Base-by-base conservation (phyloP, 768 basidiomycete genomes). In the Suillus occidentalis region DNA sequence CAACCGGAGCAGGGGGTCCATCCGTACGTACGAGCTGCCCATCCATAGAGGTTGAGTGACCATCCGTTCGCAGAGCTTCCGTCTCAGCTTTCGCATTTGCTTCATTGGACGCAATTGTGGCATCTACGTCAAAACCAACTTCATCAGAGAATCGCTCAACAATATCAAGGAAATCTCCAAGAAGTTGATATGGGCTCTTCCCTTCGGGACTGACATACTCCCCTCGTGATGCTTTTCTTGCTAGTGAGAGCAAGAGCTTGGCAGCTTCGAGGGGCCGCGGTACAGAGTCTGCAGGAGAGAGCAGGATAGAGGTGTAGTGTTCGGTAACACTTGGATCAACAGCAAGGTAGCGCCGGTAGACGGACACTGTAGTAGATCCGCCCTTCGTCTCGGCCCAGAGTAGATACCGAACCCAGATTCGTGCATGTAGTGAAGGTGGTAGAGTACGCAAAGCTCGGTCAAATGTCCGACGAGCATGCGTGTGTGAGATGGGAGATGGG, bases 361-460 rank as follows among this genome's bases (percentile, higher is more conserved):
- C 85, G 31, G 85, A 79, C 56, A 93, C 90, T 49, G 87, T 88
- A 2, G 91, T 90, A n/a, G 82, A 69, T 22, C 94, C 92, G 59
- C 94, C 92, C 75, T 84, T 88, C 18, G 80, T 74, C 79, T 97
- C 95, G 6, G 95, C 91, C 94, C 95, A 98, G 16, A 92, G 81
- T 20, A 99, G 85, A 77, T 98, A 99, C 63, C 91, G 85, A 14
- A 90, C 86, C 97, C 97, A 99, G 68, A 99, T 85, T 42, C 95
- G 89, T 6, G 85, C 85, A 72, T 99, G 97, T 25, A 98, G 81
- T 56, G 94, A 95, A 3, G 96, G 95, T 16, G 95, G 92, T 9
- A 99, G 85, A 1, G 96, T 95, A 60, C 97, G 92, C 36, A 99
- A 78, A 2, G 96, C 93, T 47, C 97, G 89, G 79, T 99, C 97